These are phyloP conservation scores for Stemphylium beticola DNA, from an alignment of 2,329 filamentous ascomycete species.

Conservation along the genomic window DNA sequence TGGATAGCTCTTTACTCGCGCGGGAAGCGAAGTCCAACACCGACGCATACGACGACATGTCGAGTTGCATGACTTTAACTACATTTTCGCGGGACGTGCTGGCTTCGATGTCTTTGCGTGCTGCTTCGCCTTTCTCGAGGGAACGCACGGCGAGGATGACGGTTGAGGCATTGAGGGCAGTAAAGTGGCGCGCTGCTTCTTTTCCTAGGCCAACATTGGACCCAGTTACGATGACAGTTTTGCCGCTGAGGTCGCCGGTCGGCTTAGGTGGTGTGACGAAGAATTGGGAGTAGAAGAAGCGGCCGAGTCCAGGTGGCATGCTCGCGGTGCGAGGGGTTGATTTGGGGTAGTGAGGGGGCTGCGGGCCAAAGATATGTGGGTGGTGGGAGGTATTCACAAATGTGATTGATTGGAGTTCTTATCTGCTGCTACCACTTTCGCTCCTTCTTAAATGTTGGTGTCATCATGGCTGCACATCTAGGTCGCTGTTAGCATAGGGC, in stretches of 20 bases:
- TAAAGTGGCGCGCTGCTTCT: conserved; percentile 54
- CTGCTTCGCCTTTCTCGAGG: conserved; percentile 53
- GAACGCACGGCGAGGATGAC: conserved; percentile 56
- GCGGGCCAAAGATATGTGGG: too few species aligned
- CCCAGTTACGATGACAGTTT: conserved; percentile 57
- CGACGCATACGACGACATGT: conserved; percentile 50
- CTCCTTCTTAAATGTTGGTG: too few species aligned
- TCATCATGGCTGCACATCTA: too few species aligned
- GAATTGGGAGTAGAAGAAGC: conserved; percentile 52
- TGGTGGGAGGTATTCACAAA: too few species aligned
- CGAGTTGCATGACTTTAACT: conserved; percentile 56
- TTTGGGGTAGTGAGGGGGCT: background rate
- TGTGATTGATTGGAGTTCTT: too few species aligned
- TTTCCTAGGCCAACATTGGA: conserved; percentile 56
- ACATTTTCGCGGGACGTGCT: conserved; percentile 38
- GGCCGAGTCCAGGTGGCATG: conserved; percentile 5
- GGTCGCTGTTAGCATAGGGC: too few species aligned
- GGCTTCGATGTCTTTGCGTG: conserved; percentile 49
- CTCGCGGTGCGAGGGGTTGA: background rate
- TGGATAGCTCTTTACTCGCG: conserved; percentile 25
- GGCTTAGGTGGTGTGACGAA: conserved; percentile 45
- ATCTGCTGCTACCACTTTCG: too few species aligned
- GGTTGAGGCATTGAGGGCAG: conserved; percentile 48
- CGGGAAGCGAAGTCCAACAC: conserved; percentile 45
- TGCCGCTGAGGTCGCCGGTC: conserved; percentile 33